Percentiles rank a stretch among this genome's conserved stretches.
Evolutionary conservation across 1,284 basidiomycete species (phyloP).

Genomic region (Malassezia yamatoensis): DNA sequence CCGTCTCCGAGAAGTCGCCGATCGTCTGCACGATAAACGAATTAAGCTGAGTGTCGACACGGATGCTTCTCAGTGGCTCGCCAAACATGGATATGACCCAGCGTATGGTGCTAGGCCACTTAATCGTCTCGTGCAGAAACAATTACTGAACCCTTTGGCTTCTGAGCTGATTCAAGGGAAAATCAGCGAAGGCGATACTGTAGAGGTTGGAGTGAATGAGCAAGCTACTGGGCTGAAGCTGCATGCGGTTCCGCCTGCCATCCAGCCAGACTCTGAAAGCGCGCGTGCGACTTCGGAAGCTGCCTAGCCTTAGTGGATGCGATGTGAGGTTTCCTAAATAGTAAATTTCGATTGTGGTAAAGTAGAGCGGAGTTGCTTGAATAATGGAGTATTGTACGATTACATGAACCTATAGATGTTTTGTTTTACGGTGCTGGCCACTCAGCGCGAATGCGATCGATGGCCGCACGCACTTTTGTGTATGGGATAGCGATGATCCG

Average conservation of each 20-base stretch:
- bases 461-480: not conserved
- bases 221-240: not conserved
- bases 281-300: slow-evolving; percentile 17
- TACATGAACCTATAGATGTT: not conserved
- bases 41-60: slow-evolving; percentile 65
- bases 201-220: slow-evolving; percentile 13
- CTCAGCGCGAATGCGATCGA: slow-evolving; percentile 2
- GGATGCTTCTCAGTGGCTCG: slow-evolving; percentile 63
- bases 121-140: slow-evolving; percentile 38
- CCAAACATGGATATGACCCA: slow-evolving; percentile 69
- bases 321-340: too few relatives aligned
- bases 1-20: slow-evolving; percentile 43
- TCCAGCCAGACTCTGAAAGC: slow-evolving; percentile 21
- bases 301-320: too few relatives aligned
- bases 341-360: too few relatives aligned
- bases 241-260: not conserved
- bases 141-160: slow-evolving; percentile 37
- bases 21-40: slow-evolving; percentile 42
- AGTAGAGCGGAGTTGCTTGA: too few relatives aligned
- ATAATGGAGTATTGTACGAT: too few relatives aligned
- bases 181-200: slow-evolving; percentile 21
- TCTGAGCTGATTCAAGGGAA: slow-evolving; percentile 23
- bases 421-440: slow-evolving; percentile 7
- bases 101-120: slow-evolving; percentile 69
- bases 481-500: slow-evolving; percentile 32